Conservation (phyloP, 169 alveolate species). For the Eimeria sp. region DNA sequence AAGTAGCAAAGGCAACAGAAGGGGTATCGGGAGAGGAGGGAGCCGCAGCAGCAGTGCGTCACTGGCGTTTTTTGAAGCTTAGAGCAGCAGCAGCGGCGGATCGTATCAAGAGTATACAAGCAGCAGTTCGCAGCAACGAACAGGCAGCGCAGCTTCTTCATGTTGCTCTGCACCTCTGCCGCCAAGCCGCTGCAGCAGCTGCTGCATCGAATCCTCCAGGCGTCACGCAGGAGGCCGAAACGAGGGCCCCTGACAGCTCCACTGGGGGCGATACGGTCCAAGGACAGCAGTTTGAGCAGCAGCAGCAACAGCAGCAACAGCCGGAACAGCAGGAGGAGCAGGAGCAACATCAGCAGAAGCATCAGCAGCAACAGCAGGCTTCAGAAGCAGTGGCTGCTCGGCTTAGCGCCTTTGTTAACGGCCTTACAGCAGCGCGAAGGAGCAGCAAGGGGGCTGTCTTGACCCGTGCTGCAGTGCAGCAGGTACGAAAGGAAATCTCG, state of each 20-base stretch:
- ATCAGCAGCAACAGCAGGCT: not conserved
- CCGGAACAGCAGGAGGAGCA: too few species aligned
- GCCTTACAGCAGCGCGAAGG: not conserved
- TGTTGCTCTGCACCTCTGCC: constrained; percentile 25
- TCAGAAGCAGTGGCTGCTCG: constrained; percentile 18
- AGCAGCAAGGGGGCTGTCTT: not conserved
- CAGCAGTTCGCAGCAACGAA: constrained; percentile 8
- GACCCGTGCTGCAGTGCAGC: constrained; percentile 12
- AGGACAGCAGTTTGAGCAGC: not conserved
- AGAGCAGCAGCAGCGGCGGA: not conserved
- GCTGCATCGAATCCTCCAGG: not conserved
- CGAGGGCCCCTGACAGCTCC: not conserved
- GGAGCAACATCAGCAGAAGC: not conserved
- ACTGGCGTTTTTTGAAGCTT: not conserved
- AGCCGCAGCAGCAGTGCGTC: not conserved
- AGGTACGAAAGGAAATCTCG: not conserved
- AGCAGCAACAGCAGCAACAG: too few species aligned
- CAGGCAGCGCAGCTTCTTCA: constrained; percentile 19
- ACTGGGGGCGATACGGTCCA: not conserved
- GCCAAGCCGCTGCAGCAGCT: constrained; percentile 4
- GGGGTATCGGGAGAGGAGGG: not conserved
- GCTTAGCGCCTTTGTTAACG: constrained; percentile 3
- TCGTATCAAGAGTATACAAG: not conserved
- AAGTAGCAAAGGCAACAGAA: too few species aligned
- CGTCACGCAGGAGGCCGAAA: not conserved